Evolutionary conservation across 345 rosid species (phyloP), one percentile per base, ranked within the genome.

Genomic region (Eucalyptus globulus): DNA sequence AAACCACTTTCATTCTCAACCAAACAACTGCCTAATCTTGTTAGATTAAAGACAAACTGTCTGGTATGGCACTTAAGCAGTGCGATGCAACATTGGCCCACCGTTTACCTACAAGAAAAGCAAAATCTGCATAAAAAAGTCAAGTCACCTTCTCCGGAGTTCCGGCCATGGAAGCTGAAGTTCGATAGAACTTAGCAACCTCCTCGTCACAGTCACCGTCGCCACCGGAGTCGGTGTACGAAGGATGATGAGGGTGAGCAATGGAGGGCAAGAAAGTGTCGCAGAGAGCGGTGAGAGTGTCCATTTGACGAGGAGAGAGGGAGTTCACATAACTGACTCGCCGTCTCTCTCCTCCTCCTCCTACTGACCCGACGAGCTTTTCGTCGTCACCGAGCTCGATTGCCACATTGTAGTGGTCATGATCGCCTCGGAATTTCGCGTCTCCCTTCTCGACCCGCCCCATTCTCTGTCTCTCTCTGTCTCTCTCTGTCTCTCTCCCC

Each of bases 131-230:
- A 14, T 44, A 9, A 24, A 31, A 15, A 54, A 24, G 58, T 45
- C n/a, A 21, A 89, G 94, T 21, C 93, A 96, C 98, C n/a, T 91
- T 95, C 51, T 94, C 90, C 6, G 97, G 97, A 89, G 98, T 94
- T 60, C 95, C 97, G 53, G 94, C 92, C 92, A 91, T 94, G 90
- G 98, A 95, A 90, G 99, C 97, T 10, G 98, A 95, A 86, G 94
- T 91, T 34, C 62, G 92, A 87, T 90, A 94, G 89, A 93, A 95
- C 40, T 88, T 65, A 60, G 95, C 92, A 49, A 88, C 67, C 14
- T 88, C 49, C n/a, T 86, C 86, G 49, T 87, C 49, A 4, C 27
- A 24, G 14, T 40, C 27, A 8, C 83, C 27, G 5, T 22, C 6
- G 9, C 47, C 47, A 6, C 47, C 24, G 27, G 44, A 5, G 76